Base-by-base conservation (phyloP, 192 early-diverging fungal species). In the Backusella psychrophila region DNA sequence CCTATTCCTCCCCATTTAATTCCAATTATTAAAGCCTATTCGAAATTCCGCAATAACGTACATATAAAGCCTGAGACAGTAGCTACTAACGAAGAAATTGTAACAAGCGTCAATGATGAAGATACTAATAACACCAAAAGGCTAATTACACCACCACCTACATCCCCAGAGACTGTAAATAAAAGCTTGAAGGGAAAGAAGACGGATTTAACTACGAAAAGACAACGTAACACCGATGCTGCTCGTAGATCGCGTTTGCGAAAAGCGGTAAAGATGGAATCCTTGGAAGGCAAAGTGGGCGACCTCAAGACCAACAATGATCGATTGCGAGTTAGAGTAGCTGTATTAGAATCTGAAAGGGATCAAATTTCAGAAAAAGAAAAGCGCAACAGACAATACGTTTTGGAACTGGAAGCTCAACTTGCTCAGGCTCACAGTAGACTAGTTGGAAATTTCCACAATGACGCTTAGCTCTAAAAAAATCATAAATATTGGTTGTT, bases 181-280 rank as follows among this genome's bases (percentile, higher is more conserved):
- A 63, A 8, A 63, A 63, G 26, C 23, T 29, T 29, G 23, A 63
- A 63, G 26, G 56, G 56, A 63, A 74, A 38, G 12, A 63, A 63
- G 26, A 63, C 69, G 12, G 65, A 78, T 35, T 34, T 74, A n/a
- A 23, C 59, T n/a, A 69, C 66, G 2, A 78, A 78, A 31, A 72
- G 77, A 41, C 77, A 78, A 34, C 56, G 71, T 8, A 78, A 78
- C 26, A 78, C 77, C 0, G 77, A 78, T 56, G 77, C 77, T 21
- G 77, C 77, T 34, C 63, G 77, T 17, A 44, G 77, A 38, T 78
- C 77, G 39, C 72, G 77, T 19, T 73, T 73, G 38, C 65, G 72
- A 11, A 78, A 78, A 38, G 65, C 66, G 12, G 21, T 69, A 6
- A 68, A 59, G 34, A 66, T 78, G 52, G 72, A 78, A 17, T 34